Percentiles rank a stretch among this genome's conserved stretches.
These are phyloP conservation scores for Penicillium sclerotiorum DNA, from an alignment of 2,329 filamentous ascomycete genomes.

Conservation along the genomic window DNA sequence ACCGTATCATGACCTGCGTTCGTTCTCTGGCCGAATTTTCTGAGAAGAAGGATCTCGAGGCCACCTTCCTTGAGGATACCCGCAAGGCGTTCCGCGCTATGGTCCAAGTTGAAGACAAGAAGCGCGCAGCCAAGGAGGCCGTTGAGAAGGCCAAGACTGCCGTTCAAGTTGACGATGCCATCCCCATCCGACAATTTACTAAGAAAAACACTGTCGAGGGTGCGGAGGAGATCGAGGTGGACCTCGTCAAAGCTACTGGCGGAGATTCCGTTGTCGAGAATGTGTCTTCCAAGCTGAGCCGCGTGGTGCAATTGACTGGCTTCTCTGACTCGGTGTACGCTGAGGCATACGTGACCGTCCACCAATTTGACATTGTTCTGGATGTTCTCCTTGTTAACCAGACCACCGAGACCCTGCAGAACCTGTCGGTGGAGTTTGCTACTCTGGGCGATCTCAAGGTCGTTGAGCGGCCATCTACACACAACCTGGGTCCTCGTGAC, in stretches of 20 bases:
- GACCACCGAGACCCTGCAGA: slow-evolving; percentile 93
- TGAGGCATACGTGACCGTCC: slow-evolving; percentile 98
- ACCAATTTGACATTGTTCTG: slow-evolving; percentile 97
- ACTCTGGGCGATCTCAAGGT: slow-evolving; percentile 97
- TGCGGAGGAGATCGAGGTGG: slow-evolving; percentile 80
- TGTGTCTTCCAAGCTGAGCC: slow-evolving; percentile 87
- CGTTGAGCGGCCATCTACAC: slow-evolving; percentile 91
- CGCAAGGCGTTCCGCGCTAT: slow-evolving; percentile 94
- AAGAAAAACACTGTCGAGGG: slow-evolving; percentile 87
- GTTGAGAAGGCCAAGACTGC: slow-evolving; percentile 90
- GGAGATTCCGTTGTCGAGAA: slow-evolving; percentile 84
- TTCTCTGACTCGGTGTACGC: slow-evolving; percentile 98
- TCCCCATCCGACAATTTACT: slow-evolving; percentile 87
- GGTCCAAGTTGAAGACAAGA: slow-evolving; percentile 97
- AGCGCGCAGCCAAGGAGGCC: slow-evolving; percentile 91
- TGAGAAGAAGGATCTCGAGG: slow-evolving; percentile 86
- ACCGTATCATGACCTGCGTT: slow-evolving; percentile 97
- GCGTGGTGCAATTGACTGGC: slow-evolving; percentile 94
- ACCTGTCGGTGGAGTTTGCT: slow-evolving; percentile 97
- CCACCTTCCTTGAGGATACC: slow-evolving; percentile 91
- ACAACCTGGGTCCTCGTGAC: slow-evolving; percentile 92
- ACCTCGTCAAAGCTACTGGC: slow-evolving; percentile 91
- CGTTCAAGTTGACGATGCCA: slow-evolving; percentile 92
- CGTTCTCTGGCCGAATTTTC: slow-evolving; percentile 88
- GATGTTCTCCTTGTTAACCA: slow-evolving; percentile 97